phyloP scores from a whole-genome alignment of 306 rosid species.

The Albizia julibrissin region DNA sequence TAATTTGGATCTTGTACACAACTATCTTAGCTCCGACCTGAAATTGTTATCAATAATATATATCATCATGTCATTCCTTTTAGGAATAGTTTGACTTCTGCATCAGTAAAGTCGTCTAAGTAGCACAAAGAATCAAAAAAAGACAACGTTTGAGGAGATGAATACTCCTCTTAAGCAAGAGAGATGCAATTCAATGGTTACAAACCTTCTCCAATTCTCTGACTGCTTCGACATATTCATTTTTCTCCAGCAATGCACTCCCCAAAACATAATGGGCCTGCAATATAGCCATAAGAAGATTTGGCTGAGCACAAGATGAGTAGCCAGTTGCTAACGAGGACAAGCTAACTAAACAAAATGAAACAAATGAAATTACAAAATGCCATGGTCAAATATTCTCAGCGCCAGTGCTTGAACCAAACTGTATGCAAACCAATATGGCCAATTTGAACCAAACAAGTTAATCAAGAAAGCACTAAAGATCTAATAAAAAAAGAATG shows the following conservation, averaged over 20 bases:
- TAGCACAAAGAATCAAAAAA: not conserved
- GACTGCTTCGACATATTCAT: slow-evolving; percentile 64
- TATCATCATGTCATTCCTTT: not conserved
- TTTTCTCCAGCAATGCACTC: slow-evolving; percentile 64
- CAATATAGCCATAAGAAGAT: slow-evolving; percentile 30
- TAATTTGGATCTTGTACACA: not conserved
- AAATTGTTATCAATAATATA: not conserved
- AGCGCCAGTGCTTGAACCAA: not conserved
- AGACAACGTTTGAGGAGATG: not conserved
- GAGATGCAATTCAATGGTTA: slow-evolving; percentile 30
- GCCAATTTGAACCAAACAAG: not conserved
- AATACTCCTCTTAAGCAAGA: not conserved
- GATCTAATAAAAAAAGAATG: not conserved
- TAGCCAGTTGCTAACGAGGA: not conserved
- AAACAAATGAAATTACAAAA: slow-evolving; percentile 13
- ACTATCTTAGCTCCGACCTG: not conserved
- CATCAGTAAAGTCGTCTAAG: not conserved
- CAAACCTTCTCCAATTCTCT: slow-evolving; percentile 77
- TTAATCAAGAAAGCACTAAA: not conserved
- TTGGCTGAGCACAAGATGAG: slow-evolving; percentile 5
- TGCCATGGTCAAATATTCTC: not conserved
- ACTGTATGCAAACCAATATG: slow-evolving; percentile 10
- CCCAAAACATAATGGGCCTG: slow-evolving; percentile 95
- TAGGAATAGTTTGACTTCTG: not conserved
- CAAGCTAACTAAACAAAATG: slow-evolving; percentile 5